Evolutionary conservation across 78 protist genomes (phyloP), one percentile per base, ranked within the genome.

Genomic region (Guillardia theta): DNA sequence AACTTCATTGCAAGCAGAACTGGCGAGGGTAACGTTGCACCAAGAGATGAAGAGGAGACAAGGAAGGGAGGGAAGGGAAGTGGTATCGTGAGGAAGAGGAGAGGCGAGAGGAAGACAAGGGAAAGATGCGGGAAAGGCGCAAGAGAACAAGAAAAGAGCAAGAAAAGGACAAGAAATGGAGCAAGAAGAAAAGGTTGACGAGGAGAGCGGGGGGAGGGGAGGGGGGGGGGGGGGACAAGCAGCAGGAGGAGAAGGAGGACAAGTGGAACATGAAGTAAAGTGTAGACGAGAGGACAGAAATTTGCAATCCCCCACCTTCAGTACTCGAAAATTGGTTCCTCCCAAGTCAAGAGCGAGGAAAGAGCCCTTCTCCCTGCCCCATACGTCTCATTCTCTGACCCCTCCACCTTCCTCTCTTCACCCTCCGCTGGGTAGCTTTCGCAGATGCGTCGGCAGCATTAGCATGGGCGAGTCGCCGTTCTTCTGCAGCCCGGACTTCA

Each of bases 301-400:
- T 10, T 19, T 10, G 15, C 30, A 50, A 15, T 30, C 0, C 47
- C 18, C 6, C 36, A 95, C 37, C 39, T 33, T 45, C 48, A 95
- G 36, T 24, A 95, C 96, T 8, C 96, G 88, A 76, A 95, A 95
- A 80, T 95, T 95, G 76, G 95, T 41, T 27, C 96, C 96, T 33
- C 96, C 96, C 43, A 95, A 94, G 48, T 95, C 96, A 0, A 70
- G 83, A 3, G 83, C 83, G 8, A 70, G 9, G 83, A 70, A 22
- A 24, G 15, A 15, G 22, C 83, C 83, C 83, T 36, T 70, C 83
- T 70, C 83, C 83, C 36, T 12, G 58, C 15, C 30, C 58, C 10
- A 50, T 15, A 15, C 58, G 15, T 50, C 58, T 19, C 58, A 50
- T 15, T 19, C 58, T 19, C 58, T 19, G 30, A 50, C 58, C 10